A percentile compares a stretch with the other conserved stretches of the same genome.
phyloP scores from a whole-genome alignment of 805 yeast genomes.

The Candida broadrunensis region DNA sequence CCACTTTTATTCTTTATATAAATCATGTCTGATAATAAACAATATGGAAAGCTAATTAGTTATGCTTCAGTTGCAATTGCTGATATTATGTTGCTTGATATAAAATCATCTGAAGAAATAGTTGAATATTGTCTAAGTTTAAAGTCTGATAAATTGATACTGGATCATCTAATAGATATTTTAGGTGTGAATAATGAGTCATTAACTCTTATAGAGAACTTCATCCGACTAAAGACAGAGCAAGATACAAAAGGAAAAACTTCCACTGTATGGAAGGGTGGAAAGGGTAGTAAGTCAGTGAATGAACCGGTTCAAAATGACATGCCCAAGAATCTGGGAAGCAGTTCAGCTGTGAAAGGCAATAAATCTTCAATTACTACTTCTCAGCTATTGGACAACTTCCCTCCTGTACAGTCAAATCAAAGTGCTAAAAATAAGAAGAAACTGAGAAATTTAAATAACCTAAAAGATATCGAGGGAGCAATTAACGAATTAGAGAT shows the following conservation, averaged over 20 bases:
- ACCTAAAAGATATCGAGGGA: slow-evolving; percentile 63
- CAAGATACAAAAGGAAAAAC: background rate
- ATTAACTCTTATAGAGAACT: slow-evolving; percentile 43
- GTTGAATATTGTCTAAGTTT: slow-evolving; percentile 50
- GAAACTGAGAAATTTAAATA: slow-evolving; percentile 39
- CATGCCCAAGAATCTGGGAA: too few relatives aligned
- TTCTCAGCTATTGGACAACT: slow-evolving; percentile 41
- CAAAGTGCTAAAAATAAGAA: slow-evolving; percentile 36
- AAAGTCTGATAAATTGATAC: slow-evolving; percentile 45
- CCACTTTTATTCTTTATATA: too few relatives aligned
- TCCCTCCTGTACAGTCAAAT: slow-evolving; percentile 19
- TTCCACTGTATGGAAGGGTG: background rate
- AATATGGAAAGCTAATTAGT: slow-evolving; percentile 11
- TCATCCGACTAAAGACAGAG: slow-evolving; percentile 32
- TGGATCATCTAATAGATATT: slow-evolving; percentile 51
- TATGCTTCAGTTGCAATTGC: slow-evolving; percentile 25
- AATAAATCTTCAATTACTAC: slow-evolving; percentile 33
- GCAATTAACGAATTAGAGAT: slow-evolving; percentile 53
- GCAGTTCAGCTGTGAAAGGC: background rate
- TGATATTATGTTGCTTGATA: slow-evolving; percentile 54
- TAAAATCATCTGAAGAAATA: slow-evolving; percentile 52
- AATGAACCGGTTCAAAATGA: too few relatives aligned
- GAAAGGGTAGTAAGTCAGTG: too few relatives aligned
- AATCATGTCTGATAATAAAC: slow-evolving; percentile 1
- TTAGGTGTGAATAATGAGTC: slow-evolving; percentile 58